phyloP scores from a whole-genome alignment of 23 red algal species.

The Agarophyton chilense region DNA sequence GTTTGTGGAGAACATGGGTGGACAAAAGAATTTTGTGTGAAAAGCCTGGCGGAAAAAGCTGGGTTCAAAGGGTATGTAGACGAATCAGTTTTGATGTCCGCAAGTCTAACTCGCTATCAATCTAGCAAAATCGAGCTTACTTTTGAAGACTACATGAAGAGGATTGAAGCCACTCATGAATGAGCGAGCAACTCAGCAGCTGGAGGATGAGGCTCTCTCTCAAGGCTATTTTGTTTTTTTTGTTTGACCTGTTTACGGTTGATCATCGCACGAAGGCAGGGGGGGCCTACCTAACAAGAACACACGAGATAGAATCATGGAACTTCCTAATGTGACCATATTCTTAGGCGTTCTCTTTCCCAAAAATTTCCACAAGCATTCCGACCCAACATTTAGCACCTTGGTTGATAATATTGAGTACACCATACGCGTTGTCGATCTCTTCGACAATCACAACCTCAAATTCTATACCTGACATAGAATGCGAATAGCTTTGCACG shows the following conservation, averaged over 20 bases:
- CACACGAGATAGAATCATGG: neutral
- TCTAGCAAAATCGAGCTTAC: constrained; percentile 42
- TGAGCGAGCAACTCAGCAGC: neutral
- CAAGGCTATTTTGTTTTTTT: no score
- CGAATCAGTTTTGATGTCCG: constrained; percentile 30
- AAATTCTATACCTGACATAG: neutral
- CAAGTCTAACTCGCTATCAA: constrained; percentile 38
- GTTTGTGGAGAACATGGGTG: constrained; percentile 84
- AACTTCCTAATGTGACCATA: neutral
- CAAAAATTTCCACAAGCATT: constrained; percentile 13
- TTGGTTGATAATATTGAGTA: neutral
- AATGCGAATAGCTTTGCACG: neutral
- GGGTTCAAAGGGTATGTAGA: constrained; percentile 58
- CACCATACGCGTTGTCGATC: neutral
- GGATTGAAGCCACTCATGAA: neutral
- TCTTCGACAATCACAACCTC: neutral
- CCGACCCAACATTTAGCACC: neutral
- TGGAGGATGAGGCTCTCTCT: neutral
- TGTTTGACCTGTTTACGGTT: no score
- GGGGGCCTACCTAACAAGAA: no score
- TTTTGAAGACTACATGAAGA: constrained; percentile 40
- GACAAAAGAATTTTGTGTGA: constrained; percentile 72
- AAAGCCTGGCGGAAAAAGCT: constrained; percentile 78
- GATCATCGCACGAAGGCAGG: no score
- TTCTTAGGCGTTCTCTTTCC: neutral